Conservation (phyloP, 2,329 filamentous ascomycete species). For the Nectriaceae sp. region DNA sequence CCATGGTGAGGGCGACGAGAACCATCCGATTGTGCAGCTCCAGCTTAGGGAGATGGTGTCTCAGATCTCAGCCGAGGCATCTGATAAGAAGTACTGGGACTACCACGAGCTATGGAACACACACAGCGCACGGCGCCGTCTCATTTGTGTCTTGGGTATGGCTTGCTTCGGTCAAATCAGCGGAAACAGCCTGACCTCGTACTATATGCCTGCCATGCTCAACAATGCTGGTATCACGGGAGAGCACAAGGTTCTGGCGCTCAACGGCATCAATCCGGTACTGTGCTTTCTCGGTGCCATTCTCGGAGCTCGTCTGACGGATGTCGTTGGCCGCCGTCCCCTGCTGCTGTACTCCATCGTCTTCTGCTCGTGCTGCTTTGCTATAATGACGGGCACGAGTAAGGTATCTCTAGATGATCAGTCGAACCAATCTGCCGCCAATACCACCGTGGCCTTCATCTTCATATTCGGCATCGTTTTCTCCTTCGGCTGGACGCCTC, state of each 20-base stretch:
- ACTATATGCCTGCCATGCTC: constrained; percentile 52
- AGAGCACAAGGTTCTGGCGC: constrained; percentile 48
- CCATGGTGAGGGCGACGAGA: constrained; percentile 46
- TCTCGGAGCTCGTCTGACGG: constrained; percentile 51
- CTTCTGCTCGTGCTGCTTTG: constrained; percentile 49
- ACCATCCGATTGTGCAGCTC: constrained; percentile 47
- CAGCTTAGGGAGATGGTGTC: constrained; percentile 47
- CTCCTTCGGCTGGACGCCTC: constrained; percentile 2
- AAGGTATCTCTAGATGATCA: constrained; percentile 41
- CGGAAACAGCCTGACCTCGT: constrained; percentile 45
- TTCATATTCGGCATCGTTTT: constrained; percentile 39
- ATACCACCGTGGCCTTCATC: constrained; percentile 52
- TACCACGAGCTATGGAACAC: constrained; percentile 46
- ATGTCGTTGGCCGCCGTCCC: constrained; percentile 53
- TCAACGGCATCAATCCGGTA: constrained; percentile 53
- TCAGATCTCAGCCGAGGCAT: constrained; percentile 42
- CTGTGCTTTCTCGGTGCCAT: constrained; percentile 52
- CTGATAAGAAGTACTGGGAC: constrained; percentile 51
- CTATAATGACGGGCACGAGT: constrained; percentile 54
- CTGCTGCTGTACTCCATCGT: constrained; percentile 53
- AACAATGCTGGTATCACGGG: constrained; percentile 49
- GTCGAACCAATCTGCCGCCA: constrained; percentile 44
- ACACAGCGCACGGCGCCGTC: constrained; percentile 41
- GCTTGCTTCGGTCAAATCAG: constrained; percentile 50
- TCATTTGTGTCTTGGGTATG: constrained; percentile 39